A percentile compares a stretch with the other conserved stretches of the same genome.
These are phyloP conservation scores for Pichia sp. DNA, from an alignment of 1,139 yeast species.

Conservation along the genomic window DNA sequence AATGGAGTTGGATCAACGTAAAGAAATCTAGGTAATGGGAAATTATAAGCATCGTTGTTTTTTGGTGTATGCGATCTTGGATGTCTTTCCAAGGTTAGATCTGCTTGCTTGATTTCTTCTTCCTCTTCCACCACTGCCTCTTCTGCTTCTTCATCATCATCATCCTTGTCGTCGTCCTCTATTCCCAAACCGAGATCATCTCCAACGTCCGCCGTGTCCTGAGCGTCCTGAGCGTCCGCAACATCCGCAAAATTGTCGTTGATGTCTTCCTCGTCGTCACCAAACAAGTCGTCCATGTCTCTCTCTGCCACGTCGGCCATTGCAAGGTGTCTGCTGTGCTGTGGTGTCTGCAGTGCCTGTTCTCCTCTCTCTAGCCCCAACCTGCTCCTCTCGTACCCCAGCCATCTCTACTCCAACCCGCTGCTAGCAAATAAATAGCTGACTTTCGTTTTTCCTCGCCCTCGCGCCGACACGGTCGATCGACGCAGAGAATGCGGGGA, in stretches of 20 bases:
- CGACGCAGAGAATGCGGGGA: no score
- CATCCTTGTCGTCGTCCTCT: constrained; percentile 13
- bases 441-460: no score
- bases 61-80: constrained; percentile 43
- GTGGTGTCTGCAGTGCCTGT: no score
- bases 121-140: constrained; percentile 35
- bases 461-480: no score
- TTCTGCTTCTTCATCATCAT: constrained; percentile 31
- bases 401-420: neutral
- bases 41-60: constrained; percentile 43
- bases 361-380: no score
- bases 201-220: neutral
- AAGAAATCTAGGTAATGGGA: constrained; percentile 77
- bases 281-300: no score
- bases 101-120: constrained; percentile 43
- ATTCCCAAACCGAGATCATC: constrained; percentile 9
- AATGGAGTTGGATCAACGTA: constrained; percentile 83
- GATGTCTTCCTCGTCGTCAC: no score
- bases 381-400: no score
- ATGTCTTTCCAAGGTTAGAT: constrained; percentile 70
- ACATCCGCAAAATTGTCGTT: no score
- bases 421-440: constrained; percentile 10
- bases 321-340: no score
- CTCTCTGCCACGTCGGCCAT: no score
- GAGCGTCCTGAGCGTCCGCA: no score